These are phyloP conservation scores for Penicillium fimorum DNA, from an alignment of 495 filamentous ascomycete species.

Conservation along the genomic window DNA sequence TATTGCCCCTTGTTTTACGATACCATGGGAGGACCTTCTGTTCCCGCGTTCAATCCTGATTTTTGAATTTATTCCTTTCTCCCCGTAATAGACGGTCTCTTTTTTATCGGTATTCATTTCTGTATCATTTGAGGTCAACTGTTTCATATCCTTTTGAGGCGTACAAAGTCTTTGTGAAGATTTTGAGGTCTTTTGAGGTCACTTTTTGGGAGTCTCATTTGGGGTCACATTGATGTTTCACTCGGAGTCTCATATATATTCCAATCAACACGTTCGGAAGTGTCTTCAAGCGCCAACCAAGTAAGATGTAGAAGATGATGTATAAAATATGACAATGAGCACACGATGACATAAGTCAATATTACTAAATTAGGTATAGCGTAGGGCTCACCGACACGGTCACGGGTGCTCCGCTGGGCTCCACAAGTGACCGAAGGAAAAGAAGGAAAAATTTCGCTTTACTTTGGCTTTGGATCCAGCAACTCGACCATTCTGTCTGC, in stretches of 20 bases:
- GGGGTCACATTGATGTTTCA: neutral
- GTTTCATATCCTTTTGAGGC: neutral
- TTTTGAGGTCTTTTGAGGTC: neutral
- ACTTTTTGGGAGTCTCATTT: neutral
- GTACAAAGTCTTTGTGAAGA: neutral
- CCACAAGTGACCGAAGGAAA: conserved; percentile 15
- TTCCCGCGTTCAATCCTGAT: conserved; percentile 15
- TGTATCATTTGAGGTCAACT: neutral
- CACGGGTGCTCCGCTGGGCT: conserved; percentile 27
- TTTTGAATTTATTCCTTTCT: conserved; percentile 7
- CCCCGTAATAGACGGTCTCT: neutral
- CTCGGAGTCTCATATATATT: no score
- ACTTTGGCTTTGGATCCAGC: conserved; percentile 9
- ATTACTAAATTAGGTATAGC: conserved; percentile 18
- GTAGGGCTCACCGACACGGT: conserved; percentile 22
- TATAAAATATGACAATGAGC: conserved; percentile 4
- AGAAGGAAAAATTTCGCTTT: conserved; percentile 26
- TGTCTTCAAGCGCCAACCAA: neutral
- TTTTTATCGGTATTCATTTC: neutral
- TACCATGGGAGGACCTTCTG: conserved; percentile 31
- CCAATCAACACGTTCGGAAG: neutral
- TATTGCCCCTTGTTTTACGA: conserved; percentile 21
- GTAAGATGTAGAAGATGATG: neutral
- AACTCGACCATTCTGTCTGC: conserved; percentile 21
- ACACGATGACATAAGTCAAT: conserved; percentile 24